A percentile compares a stretch with the other conserved stretches of the same genome.
phyloP scores from a whole-genome alignment of 495 filamentous ascomycete species.

The Penicillium ucsense region DNA sequence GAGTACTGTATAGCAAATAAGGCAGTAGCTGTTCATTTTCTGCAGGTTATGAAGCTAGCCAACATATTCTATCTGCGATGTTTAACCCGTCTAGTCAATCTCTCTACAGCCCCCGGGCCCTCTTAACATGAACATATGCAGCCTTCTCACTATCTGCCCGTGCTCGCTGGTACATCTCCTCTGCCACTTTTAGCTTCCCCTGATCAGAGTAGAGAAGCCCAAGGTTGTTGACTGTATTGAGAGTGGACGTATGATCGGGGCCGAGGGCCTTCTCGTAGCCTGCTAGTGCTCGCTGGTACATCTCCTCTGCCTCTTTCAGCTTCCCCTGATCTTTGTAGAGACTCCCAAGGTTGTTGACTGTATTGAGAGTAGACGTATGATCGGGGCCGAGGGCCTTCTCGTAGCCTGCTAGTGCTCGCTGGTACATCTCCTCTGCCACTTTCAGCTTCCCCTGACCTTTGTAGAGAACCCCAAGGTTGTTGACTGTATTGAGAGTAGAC shows the following conservation, averaged over 20 bases:
- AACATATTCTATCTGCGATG: background rate
- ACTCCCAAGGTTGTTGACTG: conserved; percentile 22
- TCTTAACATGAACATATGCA: conserved; percentile 19
- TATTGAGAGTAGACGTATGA: conserved; percentile 25
- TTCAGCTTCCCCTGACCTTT: conserved; percentile 21
- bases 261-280: conserved; percentile 21
- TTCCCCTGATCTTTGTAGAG: conserved; percentile 22
- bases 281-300: conserved; percentile 22
- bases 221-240: conserved; percentile 25
- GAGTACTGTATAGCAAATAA: background rate
- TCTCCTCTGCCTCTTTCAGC: conserved; percentile 23
- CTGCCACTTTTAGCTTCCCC: conserved; percentile 29
- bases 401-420: conserved; percentile 16
- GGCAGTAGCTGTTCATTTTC: background rate
- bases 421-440: conserved; percentile 28
- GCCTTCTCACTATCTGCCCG: conserved; percentile 24
- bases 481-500: conserved; percentile 19
- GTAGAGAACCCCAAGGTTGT: conserved; percentile 27
- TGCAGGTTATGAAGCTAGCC: background rate
- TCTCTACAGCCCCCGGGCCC: background rate
- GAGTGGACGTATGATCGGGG: conserved; percentile 23
- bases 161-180: conserved; percentile 24
- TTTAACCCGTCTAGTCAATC: background rate
- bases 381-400: conserved; percentile 27
- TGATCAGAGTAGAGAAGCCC: conserved; percentile 20